Evolutionary conservation across 2,329 filamentous ascomycete species (phyloP), one percentile per base, ranked within the genome.

Genomic region (Dendryphion nanum): DNA sequence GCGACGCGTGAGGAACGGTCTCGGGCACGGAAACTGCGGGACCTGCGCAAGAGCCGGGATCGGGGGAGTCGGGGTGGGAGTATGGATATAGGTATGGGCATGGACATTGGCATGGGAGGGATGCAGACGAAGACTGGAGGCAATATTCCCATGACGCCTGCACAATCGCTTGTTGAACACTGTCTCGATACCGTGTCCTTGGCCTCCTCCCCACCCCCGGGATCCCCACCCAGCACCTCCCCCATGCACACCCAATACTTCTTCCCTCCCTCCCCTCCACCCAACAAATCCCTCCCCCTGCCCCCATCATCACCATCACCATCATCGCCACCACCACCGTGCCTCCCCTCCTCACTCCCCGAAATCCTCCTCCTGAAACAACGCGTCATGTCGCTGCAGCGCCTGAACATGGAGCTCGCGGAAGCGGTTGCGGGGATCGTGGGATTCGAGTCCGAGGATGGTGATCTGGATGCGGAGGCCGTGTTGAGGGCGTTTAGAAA

Each of bases 381-480:
- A 18, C 42, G 36, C 19, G 44, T 56, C 5, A 34, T 49, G 10
- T 17, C 37, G 19, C 37, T 62, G 17, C 54, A 56, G 44, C 35
- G 45, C 30, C 53, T 57, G 41, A 62, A 59, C 18, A 48, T 38
- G 5, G 45, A 57, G 33, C 43, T 62, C 4, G 51, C 49, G 2
- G 51, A 54, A 18, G 55, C 51, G 10, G 29, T 61, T 30, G 55
- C 50, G 15, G 53, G 47, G 44, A 50, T 59, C 17, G 44, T 57
- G 16, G 57, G 56, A 3, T 30, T 60, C 16, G 44, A 57, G 28
- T 10, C 47, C 14, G 47, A 54, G 32, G 38, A 51, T 34, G 50
- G 28, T 7, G 37, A 37, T 15, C 12, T 38, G 16, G 40, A 46
- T 33, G 30, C 29, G 12, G 40, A 37, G 16, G 35, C 17, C 12